Evolutionary conservation across 2,329 filamentous ascomycete genomes (phyloP).

Genomic region (Sclerotinia glacialis): DNA sequence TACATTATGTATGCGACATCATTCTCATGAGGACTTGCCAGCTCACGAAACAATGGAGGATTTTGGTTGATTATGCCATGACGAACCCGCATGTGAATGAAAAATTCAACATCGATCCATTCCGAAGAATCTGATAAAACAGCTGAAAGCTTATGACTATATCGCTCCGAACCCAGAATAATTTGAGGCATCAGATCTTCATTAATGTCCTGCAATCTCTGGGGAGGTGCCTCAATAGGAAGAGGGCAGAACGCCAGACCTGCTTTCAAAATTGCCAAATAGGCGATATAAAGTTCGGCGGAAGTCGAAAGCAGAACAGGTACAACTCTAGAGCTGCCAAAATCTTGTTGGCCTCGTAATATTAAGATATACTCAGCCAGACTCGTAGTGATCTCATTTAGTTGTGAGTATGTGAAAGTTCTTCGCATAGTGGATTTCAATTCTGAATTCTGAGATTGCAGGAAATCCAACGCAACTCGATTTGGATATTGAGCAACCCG

Average conservation of each 20-base stretch:
- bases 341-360: neutral
- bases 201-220: constrained; percentile 1
- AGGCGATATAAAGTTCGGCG: constrained; percentile 37
- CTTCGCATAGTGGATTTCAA: neutral
- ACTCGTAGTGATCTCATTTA: constrained; percentile 1
- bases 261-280: constrained; percentile 40
- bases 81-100: neutral
- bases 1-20: constrained; percentile 23
- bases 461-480: constrained; percentile 12
- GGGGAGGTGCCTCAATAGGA: constrained; percentile 33
- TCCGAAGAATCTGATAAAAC: neutral
- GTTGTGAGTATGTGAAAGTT: constrained; percentile 5
- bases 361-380: constrained; percentile 1
- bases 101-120: constrained; percentile 13
- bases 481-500: constrained; percentile 1
- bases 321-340: constrained; percentile 1
- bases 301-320: constrained; percentile 29
- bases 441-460: neutral
- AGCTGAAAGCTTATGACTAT: neutral
- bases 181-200: neutral
- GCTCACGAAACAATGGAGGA: neutral
- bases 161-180: neutral
- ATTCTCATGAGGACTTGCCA: neutral
- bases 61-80: neutral
- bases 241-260: constrained; percentile 41